Evolutionary conservation across 1,284 basidiomycete species (phyloP), one percentile per base, ranked within the genome.

Genomic region (Rhodotorula sp.): DNA sequence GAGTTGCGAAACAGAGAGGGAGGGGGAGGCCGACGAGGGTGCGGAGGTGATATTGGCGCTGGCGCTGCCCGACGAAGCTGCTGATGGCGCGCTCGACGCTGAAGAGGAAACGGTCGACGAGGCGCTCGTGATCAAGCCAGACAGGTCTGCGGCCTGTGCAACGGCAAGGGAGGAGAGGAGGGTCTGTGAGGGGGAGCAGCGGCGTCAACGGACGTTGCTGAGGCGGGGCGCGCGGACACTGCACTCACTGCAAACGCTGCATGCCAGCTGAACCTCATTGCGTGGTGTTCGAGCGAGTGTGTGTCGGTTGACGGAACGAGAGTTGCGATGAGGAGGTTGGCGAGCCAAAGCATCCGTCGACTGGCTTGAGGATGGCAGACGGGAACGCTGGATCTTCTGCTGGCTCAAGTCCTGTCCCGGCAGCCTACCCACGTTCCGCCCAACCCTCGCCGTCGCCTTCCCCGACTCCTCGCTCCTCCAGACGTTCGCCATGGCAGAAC

Each of bases 1-100:
- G 46, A 55, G 46, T 59, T 70, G 68, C 30, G 59, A 58, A 30
- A 57, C 40, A 28, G 58, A 47, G 28, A 60, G 28, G 10, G 53
- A 53, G 31, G 57, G 52, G 10, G 62, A 44, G 20, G 64, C 44
- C 24, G 58, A 30, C 9, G 34, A n/a, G 24, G 58, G 34, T 4
- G 64, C 34, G n/a, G 53, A 30, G 34, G 59, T 26, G 34, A 57
- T 50, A 2, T 57, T 34, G 57, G 44, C 59, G 13, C 51, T 37
- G 11, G 48, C 26, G 66, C 48, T 44, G 59, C 11, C 52, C 1
- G 61, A 60, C 24, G 24, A 37, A 58, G 22, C 13, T 31, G 50
- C 34, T 10, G 57, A 13, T 2, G 34, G 28, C 34, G 58, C 62
- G 30, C n/a, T 18, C 13, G 58, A 22, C 1, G 28, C 57, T 26